These are phyloP conservation scores for Boletus semigastroideus DNA, from an alignment of 1,284 basidiomycete species.

Conservation along the genomic window DNA sequence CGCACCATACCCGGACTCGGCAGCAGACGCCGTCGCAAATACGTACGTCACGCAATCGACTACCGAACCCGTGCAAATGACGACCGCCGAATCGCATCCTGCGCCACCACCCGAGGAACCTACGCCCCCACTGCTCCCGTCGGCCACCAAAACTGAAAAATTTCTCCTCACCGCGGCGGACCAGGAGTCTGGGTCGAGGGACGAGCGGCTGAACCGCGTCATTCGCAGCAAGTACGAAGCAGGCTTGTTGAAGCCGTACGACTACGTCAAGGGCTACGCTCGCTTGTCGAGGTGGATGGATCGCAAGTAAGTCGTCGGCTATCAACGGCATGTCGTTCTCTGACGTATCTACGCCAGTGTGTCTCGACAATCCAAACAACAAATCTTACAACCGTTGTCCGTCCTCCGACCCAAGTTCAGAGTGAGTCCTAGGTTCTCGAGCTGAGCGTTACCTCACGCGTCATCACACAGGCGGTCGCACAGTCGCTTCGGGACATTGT, in stretches of 20 bases:
- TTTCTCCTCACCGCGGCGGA: constrained; percentile 96
- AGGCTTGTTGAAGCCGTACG: constrained; percentile 91
- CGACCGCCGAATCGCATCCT: constrained; percentile 18
- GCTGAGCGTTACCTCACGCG: neutral
- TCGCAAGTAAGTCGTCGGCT: constrained; percentile 59
- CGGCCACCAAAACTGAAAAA: constrained; percentile 77
- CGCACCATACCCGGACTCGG: constrained; percentile 36
- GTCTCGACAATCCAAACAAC: constrained; percentile 85
- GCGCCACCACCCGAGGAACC: constrained; percentile 25
- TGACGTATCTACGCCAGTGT: constrained; percentile 49
- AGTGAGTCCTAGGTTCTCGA: constrained; percentile 39
- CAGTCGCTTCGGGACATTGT: constrained; percentile 88
- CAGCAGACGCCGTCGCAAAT: constrained; percentile 10
- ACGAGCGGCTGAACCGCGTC: constrained; percentile 88
- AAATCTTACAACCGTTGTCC: constrained; percentile 86
- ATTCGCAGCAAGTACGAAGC: constrained; percentile 98
- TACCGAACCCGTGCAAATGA: constrained; percentile 14
- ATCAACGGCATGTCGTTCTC: neutral
- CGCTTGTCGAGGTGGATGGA: constrained; percentile 95
- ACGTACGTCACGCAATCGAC: constrained; percentile 19
- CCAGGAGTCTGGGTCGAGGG: constrained; percentile 88
- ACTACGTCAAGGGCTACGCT: constrained; percentile 94
- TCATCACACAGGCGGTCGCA: constrained; percentile 68
- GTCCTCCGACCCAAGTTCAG: constrained; percentile 93
- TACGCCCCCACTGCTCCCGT: constrained; percentile 50